These are phyloP conservation scores for Ensete glaucum DNA, from an alignment of 176 grass and related monocot genomes.

Conservation along the genomic window DNA sequence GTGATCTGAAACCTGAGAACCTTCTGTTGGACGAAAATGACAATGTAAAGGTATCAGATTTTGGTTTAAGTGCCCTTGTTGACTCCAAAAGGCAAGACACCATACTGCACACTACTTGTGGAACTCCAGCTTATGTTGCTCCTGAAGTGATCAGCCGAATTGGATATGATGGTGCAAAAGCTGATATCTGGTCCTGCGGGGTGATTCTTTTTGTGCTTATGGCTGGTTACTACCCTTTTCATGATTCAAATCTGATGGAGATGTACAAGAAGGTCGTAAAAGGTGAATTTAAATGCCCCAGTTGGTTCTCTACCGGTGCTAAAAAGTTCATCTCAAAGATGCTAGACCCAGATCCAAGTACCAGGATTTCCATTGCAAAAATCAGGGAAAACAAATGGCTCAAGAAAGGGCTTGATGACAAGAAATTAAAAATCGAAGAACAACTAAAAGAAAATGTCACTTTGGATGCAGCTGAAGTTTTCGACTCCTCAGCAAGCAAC, in stretches of 20 bases:
- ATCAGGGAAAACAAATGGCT: conserved; percentile 74
- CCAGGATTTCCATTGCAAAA: conserved; percentile 64
- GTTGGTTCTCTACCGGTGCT: conserved; percentile 51
- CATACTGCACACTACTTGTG: conserved; percentile 81
- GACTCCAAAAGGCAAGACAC: conserved; percentile 78
- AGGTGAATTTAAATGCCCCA: conserved; percentile 72
- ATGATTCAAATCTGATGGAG: conserved; percentile 88
- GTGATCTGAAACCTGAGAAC: conserved; percentile 94
- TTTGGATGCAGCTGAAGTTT: conserved; percentile 21
- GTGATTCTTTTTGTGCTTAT: conserved; percentile 90
- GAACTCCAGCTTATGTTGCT: conserved; percentile 93
- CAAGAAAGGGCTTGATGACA: conserved; percentile 31
- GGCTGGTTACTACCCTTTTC: conserved; percentile 84
- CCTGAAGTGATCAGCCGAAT: conserved; percentile 74
- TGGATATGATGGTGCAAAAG: conserved; percentile 82
- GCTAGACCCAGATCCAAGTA: conserved; percentile 63
- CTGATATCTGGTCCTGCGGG: conserved; percentile 89
- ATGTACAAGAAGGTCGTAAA: conserved; percentile 82
- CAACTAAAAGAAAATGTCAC: conserved; percentile 3
- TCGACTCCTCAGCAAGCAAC: conserved; percentile 20
- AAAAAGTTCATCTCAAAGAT: conserved; percentile 62
- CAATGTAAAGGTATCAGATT: conserved; percentile 94
- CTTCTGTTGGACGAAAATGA: conserved; percentile 77
- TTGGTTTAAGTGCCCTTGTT: conserved; percentile 77
- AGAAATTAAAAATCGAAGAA: conserved; percentile 21